A percentile compares a stretch with the other conserved stretches of the same genome.
phyloP scores from a whole-genome alignment of 2,329 filamentous ascomycete species.

The Alternaria ethzedia region DNA sequence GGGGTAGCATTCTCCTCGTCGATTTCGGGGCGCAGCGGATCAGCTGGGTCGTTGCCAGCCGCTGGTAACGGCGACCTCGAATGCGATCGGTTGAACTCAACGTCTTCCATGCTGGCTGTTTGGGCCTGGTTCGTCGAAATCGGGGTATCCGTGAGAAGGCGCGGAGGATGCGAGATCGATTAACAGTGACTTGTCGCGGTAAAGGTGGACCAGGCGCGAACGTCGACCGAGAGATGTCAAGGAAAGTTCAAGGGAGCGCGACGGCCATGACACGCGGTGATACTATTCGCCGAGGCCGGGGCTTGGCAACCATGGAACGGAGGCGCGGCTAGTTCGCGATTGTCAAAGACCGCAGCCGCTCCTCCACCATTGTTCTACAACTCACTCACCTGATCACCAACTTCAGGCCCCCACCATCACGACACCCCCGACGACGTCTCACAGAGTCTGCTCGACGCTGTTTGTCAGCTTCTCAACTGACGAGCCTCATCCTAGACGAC shows the following conservation, averaged over 20 bases:
- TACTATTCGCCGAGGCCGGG: constrained; percentile 19
- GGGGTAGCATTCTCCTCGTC: constrained; percentile 57
- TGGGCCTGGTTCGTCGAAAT: not conserved
- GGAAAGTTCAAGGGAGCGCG: constrained; percentile 23
- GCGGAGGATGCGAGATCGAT: not conserved
- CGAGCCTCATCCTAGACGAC: not conserved
- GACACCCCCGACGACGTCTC: not conserved
- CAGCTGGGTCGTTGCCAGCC: constrained; percentile 55
- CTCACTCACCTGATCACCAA: constrained; percentile 9
- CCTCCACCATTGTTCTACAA: constrained; percentile 6
- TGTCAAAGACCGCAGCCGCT: constrained; percentile 6
- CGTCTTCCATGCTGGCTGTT: constrained; percentile 49
- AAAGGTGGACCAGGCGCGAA: constrained; percentile 6
- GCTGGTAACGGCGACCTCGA: constrained; percentile 52
- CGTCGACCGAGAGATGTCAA: constrained; percentile 13
- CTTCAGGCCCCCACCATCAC: constrained; percentile 6
- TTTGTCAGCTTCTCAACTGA: not conserved
- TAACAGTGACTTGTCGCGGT: not conserved
- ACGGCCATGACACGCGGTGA: constrained; percentile 30
- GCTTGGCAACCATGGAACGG: constrained; percentile 19
- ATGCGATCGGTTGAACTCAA: constrained; percentile 48
- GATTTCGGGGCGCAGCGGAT: constrained; percentile 55
- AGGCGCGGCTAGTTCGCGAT: not conserved
- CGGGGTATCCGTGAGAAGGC: not conserved
- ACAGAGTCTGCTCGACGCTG: not conserved